Base-by-base conservation (phyloP, 73 alveolate species). In the Paramecium biaurelia region DNA sequence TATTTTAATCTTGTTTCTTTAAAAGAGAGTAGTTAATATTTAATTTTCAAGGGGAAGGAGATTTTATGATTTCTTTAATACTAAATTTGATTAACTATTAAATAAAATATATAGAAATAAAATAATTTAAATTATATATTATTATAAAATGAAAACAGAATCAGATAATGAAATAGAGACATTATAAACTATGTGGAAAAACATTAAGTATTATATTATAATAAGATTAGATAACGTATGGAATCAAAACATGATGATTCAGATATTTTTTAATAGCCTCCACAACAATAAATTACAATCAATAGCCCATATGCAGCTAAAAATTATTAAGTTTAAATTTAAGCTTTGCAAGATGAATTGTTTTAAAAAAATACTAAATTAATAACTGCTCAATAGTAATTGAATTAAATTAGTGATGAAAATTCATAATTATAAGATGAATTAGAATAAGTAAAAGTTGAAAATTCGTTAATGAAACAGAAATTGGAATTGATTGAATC, bases 161-260 rank as follows among this genome's bases (percentile, higher is more conserved):
- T 47, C 59, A 47, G 59, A n/a, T n/a, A 15, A 47, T 47, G 59
- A 47, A 47, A 47, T 47, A 47, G 23, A 47, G 30, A 45, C 90
- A 4, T 18, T 79, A 38, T 23, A 38, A 30, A 79, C 41, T 0
- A 79, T 79, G 90, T 79, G 90, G 90, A 79, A 79, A 79, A 21
- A 79, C 18, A 79, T 79, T 45, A 79, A 79, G 56, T 43, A 79
- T 14, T 12, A 2, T 79, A 20, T 23, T 45, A 1, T n/a, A 38
- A 30, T 15, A 32, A 14, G 1, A n/a, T n/a, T 30, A 42, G 74
- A 18, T 12, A 79, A 42, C 70, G 90, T n/a, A 79, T 79, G 45
- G 90, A 79, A 43, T 79, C 90, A 21, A 79, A 42, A 79, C 56
- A 79, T 15, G 90, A 79, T 47, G 90, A 79, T 79, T 79, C 90